Evolutionary conservation across 352 stramenopile genomes (phyloP).

Genomic region (Pythium dissimile): DNA sequence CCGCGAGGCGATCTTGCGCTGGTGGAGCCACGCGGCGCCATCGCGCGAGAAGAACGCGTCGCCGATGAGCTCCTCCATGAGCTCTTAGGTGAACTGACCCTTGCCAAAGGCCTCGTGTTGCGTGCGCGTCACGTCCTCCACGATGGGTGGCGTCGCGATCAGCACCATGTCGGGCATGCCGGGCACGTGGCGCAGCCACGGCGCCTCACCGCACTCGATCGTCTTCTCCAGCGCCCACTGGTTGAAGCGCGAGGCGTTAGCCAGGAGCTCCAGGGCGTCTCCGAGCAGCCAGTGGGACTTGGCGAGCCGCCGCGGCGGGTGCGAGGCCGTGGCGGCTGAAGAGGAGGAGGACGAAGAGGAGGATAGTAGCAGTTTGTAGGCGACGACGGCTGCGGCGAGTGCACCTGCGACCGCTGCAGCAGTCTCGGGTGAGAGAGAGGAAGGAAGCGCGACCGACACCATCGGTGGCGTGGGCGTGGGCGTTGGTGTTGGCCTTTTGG

Average conservation of each 20-base stretch:
- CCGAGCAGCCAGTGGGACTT: constrained; percentile 3
- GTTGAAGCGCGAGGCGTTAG: constrained; percentile 8
- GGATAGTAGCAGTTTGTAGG: constrained; percentile 14
- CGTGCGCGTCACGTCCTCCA: constrained; percentile 21
- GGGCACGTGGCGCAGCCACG: constrained; percentile 12
- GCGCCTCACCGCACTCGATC: constrained; percentile 1
- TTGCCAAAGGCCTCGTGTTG: constrained; percentile 18
- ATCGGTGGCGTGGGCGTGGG: too few relatives aligned
- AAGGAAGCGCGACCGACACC: too few relatives aligned
- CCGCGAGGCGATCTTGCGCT: constrained; percentile 6
- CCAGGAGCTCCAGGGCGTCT: constrained; percentile 1
- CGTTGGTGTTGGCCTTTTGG: too few relatives aligned
- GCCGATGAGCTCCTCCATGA: constrained; percentile 14
- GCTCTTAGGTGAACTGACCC: constrained; percentile 1
- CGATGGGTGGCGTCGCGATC: constrained; percentile 7
- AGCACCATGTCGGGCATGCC: constrained; percentile 15
- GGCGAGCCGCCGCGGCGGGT: neutral
- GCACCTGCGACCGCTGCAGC: constrained; percentile 4
- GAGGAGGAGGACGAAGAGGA: too few relatives aligned
- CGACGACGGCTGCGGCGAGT: neutral
- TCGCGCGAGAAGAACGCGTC: constrained; percentile 21
- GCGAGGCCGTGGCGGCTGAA: too few relatives aligned
- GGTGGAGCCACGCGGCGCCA: constrained; percentile 16
- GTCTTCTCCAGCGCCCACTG: constrained; percentile 11
- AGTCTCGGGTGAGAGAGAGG: too few relatives aligned